These are phyloP conservation scores for Mycena indigotica DNA, from an alignment of 768 basidiomycete genomes.

Conservation along the genomic window DNA sequence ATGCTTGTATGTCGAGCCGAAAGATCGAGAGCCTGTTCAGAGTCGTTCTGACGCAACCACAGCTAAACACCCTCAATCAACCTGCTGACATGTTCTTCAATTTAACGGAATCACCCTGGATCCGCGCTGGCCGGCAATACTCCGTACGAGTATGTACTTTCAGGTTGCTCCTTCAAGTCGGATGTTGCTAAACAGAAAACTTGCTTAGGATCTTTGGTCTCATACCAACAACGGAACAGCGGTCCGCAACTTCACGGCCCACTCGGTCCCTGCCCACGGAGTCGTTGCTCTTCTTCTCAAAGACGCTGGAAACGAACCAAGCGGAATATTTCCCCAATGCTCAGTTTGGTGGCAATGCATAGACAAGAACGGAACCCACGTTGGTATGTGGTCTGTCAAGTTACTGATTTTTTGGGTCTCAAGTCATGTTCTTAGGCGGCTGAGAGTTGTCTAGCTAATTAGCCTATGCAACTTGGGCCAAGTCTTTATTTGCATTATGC, in stretches of 20 bases:
- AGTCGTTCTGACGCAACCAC: not conserved
- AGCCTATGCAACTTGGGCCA: no score
- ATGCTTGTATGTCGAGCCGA: conserved; percentile 54
- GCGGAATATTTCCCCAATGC: conserved; percentile 51
- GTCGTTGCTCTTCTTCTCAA: conserved; percentile 55
- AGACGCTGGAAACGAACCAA: conserved; percentile 55
- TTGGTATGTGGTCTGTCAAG: conserved; percentile 15
- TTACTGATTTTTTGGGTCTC: not conserved
- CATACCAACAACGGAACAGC: conserved; percentile 59
- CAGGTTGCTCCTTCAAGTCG: not conserved
- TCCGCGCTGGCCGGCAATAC: conserved; percentile 63
- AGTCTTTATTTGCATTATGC: no score
- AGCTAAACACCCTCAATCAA: conserved; percentile 60
- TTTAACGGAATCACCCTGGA: conserved; percentile 66
- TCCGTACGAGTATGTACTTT: conserved; percentile 50
- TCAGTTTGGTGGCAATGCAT: conserved; percentile 54
- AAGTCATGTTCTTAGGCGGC: not conserved
- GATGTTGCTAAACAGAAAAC: not conserved
- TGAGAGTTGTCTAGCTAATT: no score
- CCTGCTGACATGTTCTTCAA: conserved; percentile 57
- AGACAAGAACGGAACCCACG: conserved; percentile 47
- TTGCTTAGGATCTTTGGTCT: conserved; percentile 52
- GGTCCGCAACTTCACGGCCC: conserved; percentile 48
- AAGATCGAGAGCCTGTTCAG: not conserved
- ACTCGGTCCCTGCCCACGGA: conserved; percentile 53